Evolutionary conservation across 148 eudicot genomes (phyloP), one percentile per base, ranked within the genome.

Genomic region (Persicaria tinctoria): DNA sequence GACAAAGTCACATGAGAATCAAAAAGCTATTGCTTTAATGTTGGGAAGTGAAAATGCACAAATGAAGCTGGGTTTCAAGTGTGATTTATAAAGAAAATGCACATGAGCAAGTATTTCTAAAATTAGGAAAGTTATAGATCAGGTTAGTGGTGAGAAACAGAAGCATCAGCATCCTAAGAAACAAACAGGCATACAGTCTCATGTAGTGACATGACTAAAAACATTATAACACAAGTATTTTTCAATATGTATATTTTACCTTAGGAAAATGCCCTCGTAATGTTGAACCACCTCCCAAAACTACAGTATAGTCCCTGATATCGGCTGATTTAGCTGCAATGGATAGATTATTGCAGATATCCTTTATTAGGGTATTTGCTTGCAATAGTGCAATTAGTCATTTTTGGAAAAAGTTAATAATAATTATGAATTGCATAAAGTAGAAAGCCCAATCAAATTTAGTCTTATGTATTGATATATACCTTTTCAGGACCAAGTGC

Each of bases 251-350:
- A 20, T 20, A 0, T 18, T 50, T 85, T 87, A 75, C 99, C 97
- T 96, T 94, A 45, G 99, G 99, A 72, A 96, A 96, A 83, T 96
- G 97, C 18, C 99, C 99, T 47, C 99, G 84, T 80, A 96, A 81
- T 72, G 99, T 92, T 59, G 99, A 96, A 83, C 92, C 99, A 56
- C 99, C 99, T 76, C 99, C 87, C 80, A 96, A 80, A 76, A 92
- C 99, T 66, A 96, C 94, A 48, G 97, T 92, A 74, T 84, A 96
- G 73, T 92, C 94, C 47, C 76, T 74, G 68, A 80, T 83, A 63
- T 74, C 89, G 66, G 83, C 85, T 74, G 81, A 79, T 83, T 87
- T 88, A 74, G 97, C 89, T 57, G 99, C 99, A 63, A 81, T 73
- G 75, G 76, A 75, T 66, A 96, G 71, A 77, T 96, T 96, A 74